Conservation (phyloP, 179 eudicot genomes). For the Sideroxylon spinosum region DNA sequence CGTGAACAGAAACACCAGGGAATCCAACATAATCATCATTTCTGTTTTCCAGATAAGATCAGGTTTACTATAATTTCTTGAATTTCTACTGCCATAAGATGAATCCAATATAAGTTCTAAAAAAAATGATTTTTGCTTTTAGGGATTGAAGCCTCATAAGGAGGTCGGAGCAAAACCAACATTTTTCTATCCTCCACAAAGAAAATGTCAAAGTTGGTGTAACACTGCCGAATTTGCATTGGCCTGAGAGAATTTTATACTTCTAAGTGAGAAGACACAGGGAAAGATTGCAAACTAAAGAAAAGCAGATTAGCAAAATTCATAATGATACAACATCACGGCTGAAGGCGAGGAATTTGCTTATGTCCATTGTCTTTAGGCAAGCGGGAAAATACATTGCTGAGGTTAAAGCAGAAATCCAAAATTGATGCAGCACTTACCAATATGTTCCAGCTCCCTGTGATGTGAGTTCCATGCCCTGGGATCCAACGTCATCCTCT, state of each 20-base stretch:
- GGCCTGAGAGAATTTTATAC: neutral
- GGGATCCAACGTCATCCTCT: slow-evolving; percentile 92
- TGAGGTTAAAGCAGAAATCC: neutral
- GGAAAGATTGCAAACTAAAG: neutral
- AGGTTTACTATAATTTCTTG: neutral
- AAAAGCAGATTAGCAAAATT: neutral
- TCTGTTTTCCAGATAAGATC: neutral
- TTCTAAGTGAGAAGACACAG: neutral
- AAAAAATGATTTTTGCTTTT: neutral
- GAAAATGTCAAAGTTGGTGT: neutral
- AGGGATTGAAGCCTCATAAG: neutral
- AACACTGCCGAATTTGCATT: too few relatives aligned
- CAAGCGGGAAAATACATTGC: slow-evolving; percentile 2
- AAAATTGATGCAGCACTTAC: slow-evolving; percentile 42
- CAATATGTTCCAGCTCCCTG: slow-evolving; percentile 99
- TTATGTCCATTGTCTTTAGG: neutral
- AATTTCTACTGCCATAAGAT: neutral
- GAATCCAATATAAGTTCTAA: neutral
- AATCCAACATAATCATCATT: neutral
- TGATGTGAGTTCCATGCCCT: slow-evolving; percentile 99
- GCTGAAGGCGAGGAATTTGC: neutral
- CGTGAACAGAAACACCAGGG: neutral
- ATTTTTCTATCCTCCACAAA: neutral
- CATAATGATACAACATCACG: neutral
- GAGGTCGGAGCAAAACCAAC: neutral